Conservation (phyloP, 306 rosid genomes). For the Prunus mira region DNA sequence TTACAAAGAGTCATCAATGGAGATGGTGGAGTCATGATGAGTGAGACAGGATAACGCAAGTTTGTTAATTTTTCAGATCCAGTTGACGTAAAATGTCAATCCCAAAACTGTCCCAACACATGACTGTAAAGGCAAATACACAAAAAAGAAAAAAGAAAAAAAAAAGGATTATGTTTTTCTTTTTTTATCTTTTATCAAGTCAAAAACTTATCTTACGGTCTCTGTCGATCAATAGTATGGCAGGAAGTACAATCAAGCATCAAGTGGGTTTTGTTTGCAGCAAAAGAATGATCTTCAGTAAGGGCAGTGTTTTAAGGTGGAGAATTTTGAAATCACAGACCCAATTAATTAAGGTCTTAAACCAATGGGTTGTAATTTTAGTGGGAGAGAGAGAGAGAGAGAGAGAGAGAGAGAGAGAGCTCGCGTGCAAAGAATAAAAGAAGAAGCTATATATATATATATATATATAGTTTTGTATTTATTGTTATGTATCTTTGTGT, state of each 20-base stretch:
- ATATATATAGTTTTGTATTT: conserved; percentile 14
- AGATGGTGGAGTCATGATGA: conserved; percentile 27
- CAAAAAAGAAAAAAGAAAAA: not conserved
- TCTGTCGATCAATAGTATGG: not conserved
- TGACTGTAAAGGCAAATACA: conserved; percentile 10
- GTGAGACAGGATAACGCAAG: not conserved
- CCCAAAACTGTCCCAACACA: conserved; percentile 17
- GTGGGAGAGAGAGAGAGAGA: not conserved
- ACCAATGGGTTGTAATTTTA: conserved; percentile 4
- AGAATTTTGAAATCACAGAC: conserved; percentile 7
- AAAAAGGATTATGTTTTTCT: conserved; percentile 1
- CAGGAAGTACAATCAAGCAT: not conserved
- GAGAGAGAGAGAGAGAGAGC: too few relatives aligned
- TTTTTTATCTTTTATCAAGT: not conserved
- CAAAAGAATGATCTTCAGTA: not conserved
- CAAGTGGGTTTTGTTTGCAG: not conserved
- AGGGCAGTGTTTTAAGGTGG: not conserved
- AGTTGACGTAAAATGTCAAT: conserved; percentile 8
- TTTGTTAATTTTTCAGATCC: conserved; percentile 12
- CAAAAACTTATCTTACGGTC: not conserved
- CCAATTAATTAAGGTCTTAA: not conserved
- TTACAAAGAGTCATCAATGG: conserved; percentile 49
- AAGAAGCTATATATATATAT: not conserved
- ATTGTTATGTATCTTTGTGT: conserved; percentile 8
- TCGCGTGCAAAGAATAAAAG: too few relatives aligned